Evolutionary conservation across 2,329 filamentous ascomycete species (phyloP).

Genomic region (Curvularia verruculosa): DNA sequence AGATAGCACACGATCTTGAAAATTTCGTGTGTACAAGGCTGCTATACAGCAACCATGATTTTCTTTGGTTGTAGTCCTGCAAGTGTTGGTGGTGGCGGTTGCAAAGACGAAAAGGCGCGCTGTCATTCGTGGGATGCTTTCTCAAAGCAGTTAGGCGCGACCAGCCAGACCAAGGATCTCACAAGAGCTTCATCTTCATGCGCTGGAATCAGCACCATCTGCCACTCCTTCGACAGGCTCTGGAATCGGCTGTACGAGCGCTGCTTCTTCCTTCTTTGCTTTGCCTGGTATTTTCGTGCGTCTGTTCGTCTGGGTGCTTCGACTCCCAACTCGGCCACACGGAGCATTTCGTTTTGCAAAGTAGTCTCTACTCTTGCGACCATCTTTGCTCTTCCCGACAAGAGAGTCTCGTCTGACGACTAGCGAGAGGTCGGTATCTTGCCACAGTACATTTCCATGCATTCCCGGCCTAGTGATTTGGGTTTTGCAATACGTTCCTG

Average conservation of each 20-base stretch:
- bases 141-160: constrained; percentile 19
- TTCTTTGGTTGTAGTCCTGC: constrained; percentile 1
- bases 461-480: constrained; percentile 22
- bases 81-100: constrained; percentile 1
- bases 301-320: constrained; percentile 3
- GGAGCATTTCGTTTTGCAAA: constrained; percentile 42
- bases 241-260: constrained; percentile 13
- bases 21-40: neutral
- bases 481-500: constrained; percentile 19
- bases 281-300: constrained; percentile 1
- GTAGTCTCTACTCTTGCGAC: constrained; percentile 26
- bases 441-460: constrained; percentile 19
- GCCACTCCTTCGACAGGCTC: constrained; percentile 26
- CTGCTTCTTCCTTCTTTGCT: constrained; percentile 6
- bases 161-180: constrained; percentile 20
- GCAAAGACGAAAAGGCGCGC: constrained; percentile 11
- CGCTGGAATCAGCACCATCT: constrained; percentile 24
- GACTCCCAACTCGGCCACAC: constrained; percentile 25
- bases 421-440: neutral
- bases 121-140: constrained; percentile 17
- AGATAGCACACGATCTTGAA: neutral
- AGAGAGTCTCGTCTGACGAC: constrained; percentile 5
- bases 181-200: constrained; percentile 35
- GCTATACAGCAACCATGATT: neutral
- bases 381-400: constrained; percentile 17